Base-by-base conservation (phyloP, 305 asterid genomes). In the Nicotiana rustica region DNA sequence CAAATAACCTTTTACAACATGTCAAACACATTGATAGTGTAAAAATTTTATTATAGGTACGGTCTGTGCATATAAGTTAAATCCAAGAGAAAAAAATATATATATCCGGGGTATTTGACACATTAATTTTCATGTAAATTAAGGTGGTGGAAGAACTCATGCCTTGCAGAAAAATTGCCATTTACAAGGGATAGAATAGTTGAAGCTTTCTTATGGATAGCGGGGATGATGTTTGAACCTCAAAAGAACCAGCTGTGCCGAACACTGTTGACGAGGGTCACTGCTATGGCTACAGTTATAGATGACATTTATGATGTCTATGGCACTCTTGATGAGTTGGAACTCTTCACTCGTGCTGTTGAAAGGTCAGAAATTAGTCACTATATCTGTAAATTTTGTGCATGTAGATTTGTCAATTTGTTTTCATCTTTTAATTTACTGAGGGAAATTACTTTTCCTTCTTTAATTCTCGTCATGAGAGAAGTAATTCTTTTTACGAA, bases 231-330 rank as follows among this genome's bases (percentile, higher is more conserved):
- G 0, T 77, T 18, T 12, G 80, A 84, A 41, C 92, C 93, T 81
- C 85, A 85, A 12, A 29, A 78, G 10, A 41, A 41, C 47, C 35
- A 68, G 41, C 13, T 18, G 64, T 19, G 75, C 1, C 55, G 88
- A 67, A 85, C 10, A 38, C 85, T 78, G 68, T 67, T 49, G 21
- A 80, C 92, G 0, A 89, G 86, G 77, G 78, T 84, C 70, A 84
- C 38, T 81, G 85, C 59, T 66, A 10, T 89, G 0, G 59, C 79
- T 10, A 83, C 86, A 17, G 38, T 35, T 1, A 85, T 88, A 10
- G 93, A 90, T 55, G 93, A 89, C n/a, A 77, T 88, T 7, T 90
- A 87, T 21, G 90, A 90, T 76, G 85, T 89, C 10, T 89, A 88
- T 67, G 93, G 89, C 2, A 89, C 89, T 5, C 59, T 88, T 4